These are phyloP conservation scores for Neurospora sublineolata DNA, from an alignment of 495 filamentous ascomycete genomes.

Conservation along the genomic window DNA sequence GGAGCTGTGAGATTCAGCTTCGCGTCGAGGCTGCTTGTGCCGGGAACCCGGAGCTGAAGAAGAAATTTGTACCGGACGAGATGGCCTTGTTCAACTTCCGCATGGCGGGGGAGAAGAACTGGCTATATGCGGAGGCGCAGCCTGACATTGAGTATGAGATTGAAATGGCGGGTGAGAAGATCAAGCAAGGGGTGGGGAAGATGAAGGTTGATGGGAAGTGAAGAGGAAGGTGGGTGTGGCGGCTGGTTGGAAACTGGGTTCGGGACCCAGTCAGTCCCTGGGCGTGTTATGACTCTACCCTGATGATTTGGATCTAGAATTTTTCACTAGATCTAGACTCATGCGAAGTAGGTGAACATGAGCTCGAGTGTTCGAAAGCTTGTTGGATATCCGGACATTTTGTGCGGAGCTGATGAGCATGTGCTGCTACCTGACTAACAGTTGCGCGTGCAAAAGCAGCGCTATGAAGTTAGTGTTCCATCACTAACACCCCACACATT, in stretches of 20 bases:
- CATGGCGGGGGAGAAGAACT: conserved; percentile 37
- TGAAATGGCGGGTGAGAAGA: conserved; percentile 29
- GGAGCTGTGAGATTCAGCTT: conserved; percentile 40
- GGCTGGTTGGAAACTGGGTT: not conserved
- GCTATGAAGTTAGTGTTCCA: not conserved
- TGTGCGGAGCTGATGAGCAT: not conserved
- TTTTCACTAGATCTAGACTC: not conserved
- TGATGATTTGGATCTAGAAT: not conserved
- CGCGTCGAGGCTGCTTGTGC: conserved; percentile 35
- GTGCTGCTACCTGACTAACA: not conserved
- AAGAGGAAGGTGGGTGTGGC: not conserved
- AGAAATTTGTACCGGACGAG: conserved; percentile 36
- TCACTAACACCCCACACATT: not conserved
- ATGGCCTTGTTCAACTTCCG: conserved; percentile 42
- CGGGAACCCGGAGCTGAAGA: conserved; percentile 23
- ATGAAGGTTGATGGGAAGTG: not conserved
- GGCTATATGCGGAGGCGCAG: conserved; percentile 35
- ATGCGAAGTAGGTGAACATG: not conserved
- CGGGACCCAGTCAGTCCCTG: not conserved
- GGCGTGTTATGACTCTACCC: not conserved
- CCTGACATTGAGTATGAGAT: conserved; percentile 36
- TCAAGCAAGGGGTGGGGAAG: not conserved
- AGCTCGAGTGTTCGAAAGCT: not conserved
- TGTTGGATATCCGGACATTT: not conserved
- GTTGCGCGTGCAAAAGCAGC: not conserved